Base-by-base conservation (phyloP, 2,329 filamentous ascomycete species). In the Apiospora aurea region DNA sequence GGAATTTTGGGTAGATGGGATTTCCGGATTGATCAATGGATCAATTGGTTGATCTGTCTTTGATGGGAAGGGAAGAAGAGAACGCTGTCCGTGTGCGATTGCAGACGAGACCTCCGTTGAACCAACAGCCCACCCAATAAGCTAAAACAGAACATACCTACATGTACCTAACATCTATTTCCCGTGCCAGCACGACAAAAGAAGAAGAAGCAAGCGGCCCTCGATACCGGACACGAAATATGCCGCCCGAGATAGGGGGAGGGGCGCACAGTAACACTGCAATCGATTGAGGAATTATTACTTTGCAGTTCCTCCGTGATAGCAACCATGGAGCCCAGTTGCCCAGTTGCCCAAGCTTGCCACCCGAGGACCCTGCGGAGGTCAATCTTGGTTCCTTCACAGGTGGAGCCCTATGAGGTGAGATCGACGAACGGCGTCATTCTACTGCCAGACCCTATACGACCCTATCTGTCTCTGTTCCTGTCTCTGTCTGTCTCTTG, bases 341-440 rank as follows among this genome's bases (percentile, higher is more conserved):
- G 49, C n/a, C 8, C 26, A 29, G 26, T 29, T 29, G 26, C 26
- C 26, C 26, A 29, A 51, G 49, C 47, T 7, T 21, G 46, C 46
- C n/a, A 51, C 10, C 26, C 6, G 34, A 61, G 29, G 29, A 8
- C 29, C 57, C 21, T 64, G 57, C 34, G 57, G 57, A 64, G 57
- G 57, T n/a, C 57, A 64, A 64, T 64, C 57, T 64, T 64, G 57
- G 57, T 64, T 64, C 57, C 57, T 64, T 64, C 57, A 21, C 21
- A 64, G 34, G 57, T 64, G 57, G 57, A 41, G 41, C 34, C 57
- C 29, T n/a, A 21, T 10, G 34, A 41, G 57, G 57, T 64, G 57
- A 64, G 57, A 64, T 64, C 57, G 57, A 64, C 57, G 57, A 64
- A 64, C 57, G 57, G 57, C 34, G 57, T 64, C 57, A 38, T 64